Base-by-base conservation (phyloP, 1,284 basidiomycete genomes). In the Heterobasidion parviporum region DNA sequence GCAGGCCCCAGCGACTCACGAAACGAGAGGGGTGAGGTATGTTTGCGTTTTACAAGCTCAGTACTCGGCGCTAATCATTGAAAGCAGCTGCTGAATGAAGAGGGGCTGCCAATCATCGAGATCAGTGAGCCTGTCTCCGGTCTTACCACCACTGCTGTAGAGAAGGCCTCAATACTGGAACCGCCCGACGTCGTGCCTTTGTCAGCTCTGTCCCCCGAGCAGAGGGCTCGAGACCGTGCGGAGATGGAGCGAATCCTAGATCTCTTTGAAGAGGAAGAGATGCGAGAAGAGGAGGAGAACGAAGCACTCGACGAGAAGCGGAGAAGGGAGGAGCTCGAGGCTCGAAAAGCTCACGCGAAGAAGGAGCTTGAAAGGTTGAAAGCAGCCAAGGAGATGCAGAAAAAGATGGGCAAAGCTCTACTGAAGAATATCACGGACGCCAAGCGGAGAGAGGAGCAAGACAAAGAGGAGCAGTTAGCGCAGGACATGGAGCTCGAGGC, bases 61-160 rank as follows among this genome's bases (percentile, higher is more conserved):
- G 38, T 4, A 41, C 38, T 26, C 26, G 38, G 38, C 38, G 38
- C 10, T 10, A 41, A 10, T 41, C 5, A 41, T 26, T 48, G 46
- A 48, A 41, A n/a, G 14, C 55, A 89, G 86, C 71, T 84, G 53
- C 63, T 86, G 38, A 87, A 87, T 63, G 86, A 89, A 64, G 87
- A 90, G 54, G 87, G 87, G 1, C 75, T 89, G 36, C 87, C 88
- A 10, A 84, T 91, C 58, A 73, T 90, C 60, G 88, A 90, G 38
- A 85, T 91, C 56, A 77, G 77, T n/a, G 89, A 91, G 63, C 80
- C 80, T 50, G 62, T 77, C 5, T 56, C 72, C 14, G 64, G 62
- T 8, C 44, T 56, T 8, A 63, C 67, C 6, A 57, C 57, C 4
- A 33, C 63, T 9, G 50, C 58, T 8, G 56, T 60, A 8, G 48